A percentile compares a stretch with the other conserved stretches of the same genome.
Conservation (phyloP, 2,329 filamentous ascomycete genomes). For the Sclerotinia glacialis region DNA sequence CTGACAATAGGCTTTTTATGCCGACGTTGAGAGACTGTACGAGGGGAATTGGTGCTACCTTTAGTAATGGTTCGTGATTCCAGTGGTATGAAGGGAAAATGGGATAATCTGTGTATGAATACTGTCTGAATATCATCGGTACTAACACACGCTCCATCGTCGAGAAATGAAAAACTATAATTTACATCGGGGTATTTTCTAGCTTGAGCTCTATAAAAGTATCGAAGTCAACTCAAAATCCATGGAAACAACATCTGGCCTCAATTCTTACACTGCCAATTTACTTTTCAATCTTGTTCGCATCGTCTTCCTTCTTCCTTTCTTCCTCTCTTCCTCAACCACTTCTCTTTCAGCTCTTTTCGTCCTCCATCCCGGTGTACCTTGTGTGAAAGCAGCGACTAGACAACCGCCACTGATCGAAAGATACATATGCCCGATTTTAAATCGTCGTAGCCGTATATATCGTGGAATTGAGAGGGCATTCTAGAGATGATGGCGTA, state of each 20-base stretch:
- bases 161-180: not conserved
- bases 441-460: slow-evolving; percentile 29
- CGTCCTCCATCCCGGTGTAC: slow-evolving; percentile 46
- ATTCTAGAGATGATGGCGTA: slow-evolving; percentile 50
- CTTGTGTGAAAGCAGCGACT: slow-evolving; percentile 47
- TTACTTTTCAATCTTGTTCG: not conserved
- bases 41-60: too few relatives aligned
- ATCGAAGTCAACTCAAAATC: not conserved
- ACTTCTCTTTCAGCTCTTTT: slow-evolving; percentile 35
- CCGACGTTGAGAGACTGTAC: too few relatives aligned
- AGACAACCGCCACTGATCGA: slow-evolving; percentile 49
- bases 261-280: not conserved
- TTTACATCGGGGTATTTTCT: not conserved
- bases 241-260: not conserved
- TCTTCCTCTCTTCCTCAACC: slow-evolving; percentile 17
- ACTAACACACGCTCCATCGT: too few relatives aligned
- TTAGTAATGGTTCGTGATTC: too few relatives aligned
- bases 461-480: slow-evolving; percentile 42
- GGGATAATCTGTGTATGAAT: too few relatives aligned
- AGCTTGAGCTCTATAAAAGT: not conserved
- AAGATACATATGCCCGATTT: slow-evolving; percentile 30
- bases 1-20: too few relatives aligned
- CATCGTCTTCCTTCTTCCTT: not conserved
- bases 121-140: too few relatives aligned
- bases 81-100: too few relatives aligned